phyloP scores from a whole-genome alignment of 306 rosid species.

The Fragaria nilgerrensis region DNA sequence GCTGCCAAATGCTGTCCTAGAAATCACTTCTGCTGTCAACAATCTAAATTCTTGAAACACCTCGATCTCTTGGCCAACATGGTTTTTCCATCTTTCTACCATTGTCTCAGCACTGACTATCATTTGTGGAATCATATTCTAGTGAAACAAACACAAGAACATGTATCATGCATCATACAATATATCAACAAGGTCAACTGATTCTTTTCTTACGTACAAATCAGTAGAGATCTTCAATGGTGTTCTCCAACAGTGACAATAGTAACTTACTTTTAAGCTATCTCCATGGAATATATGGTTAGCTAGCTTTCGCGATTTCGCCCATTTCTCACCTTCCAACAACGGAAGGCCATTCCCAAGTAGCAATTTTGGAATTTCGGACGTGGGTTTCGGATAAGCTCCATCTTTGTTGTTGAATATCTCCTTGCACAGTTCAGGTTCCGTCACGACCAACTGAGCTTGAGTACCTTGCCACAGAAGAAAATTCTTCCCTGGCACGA shows the following conservation, averaged over 20 bases:
- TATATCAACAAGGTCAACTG: neutral
- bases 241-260: too few relatives aligned
- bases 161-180: neutral
- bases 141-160: neutral
- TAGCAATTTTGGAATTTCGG: neutral
- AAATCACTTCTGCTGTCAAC: conserved; percentile 28
- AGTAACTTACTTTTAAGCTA: conserved; percentile 21
- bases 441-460: conserved; percentile 22
- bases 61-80: conserved; percentile 29
- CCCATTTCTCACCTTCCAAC: conserved; percentile 34
- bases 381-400: conserved; percentile 2
- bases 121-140: conserved; percentile 26
- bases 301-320: conserved; percentile 9
- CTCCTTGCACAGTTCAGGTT: conserved; percentile 30
- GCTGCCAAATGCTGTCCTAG: conserved; percentile 28
- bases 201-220: neutral
- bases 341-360: neutral
- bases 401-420: conserved; percentile 18
- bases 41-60: conserved; percentile 23
- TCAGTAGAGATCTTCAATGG: too few relatives aligned
- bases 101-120: conserved; percentile 18
- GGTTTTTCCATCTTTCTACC: conserved; percentile 23
- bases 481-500: conserved; percentile 26
- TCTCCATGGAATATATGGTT: conserved; percentile 21
- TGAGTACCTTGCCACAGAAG: conserved; percentile 29